Base-by-base conservation (phyloP, 2,329 filamentous ascomycete species). In the Arthroderma sp. region DNA sequence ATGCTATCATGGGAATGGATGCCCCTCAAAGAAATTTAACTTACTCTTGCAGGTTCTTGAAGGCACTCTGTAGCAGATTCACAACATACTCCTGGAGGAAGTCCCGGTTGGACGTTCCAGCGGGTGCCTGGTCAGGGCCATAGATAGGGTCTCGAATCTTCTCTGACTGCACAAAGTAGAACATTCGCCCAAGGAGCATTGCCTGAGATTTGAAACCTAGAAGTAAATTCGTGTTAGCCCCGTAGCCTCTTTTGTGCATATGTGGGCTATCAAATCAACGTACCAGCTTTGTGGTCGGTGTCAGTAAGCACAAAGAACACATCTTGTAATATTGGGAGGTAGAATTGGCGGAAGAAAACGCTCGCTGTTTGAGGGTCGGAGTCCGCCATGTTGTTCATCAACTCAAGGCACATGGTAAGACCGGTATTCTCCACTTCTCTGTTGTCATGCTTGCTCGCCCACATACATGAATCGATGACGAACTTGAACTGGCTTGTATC, bases 401-500 rank as follows among this genome's bases (percentile, higher is more conserved):
- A 79, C 75, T 98, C 93, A 64, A 95, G 83, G 72, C 91, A 97
- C 93, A 98, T 98, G 73, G 91, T 93, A 60, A 98, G 82, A 60
- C 93, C 93, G 39, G 93, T 94, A 64, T 88, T 89, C 74, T 98
- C 93, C 31, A 98, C 93, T 69, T 96, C 90, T 60, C 93, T 87
- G 75, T 98, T 98, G 76, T 98, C 93, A 73, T 98, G 93, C 78
- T 98, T 98, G 78, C 91, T 96, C n/a, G 94, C 93, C 94, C 93
- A 98, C 80, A 97, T 90, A 79, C 94, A 98, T 37, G 91, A 95
- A 72, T 98, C 93, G 64, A 98, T 97, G 66, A 98, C 91, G 68
- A 97, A 95, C 76, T 98, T 98, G 83, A 98, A 98, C 69, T 96
- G 93, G 59, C 89, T 84, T 67, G 88, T 91, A 70, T 98, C 91